Evolutionary conservation across 2,329 filamentous ascomycete genomes (phyloP), one percentile per base, ranked within the genome.

Genomic region (Alternaria viburni): DNA sequence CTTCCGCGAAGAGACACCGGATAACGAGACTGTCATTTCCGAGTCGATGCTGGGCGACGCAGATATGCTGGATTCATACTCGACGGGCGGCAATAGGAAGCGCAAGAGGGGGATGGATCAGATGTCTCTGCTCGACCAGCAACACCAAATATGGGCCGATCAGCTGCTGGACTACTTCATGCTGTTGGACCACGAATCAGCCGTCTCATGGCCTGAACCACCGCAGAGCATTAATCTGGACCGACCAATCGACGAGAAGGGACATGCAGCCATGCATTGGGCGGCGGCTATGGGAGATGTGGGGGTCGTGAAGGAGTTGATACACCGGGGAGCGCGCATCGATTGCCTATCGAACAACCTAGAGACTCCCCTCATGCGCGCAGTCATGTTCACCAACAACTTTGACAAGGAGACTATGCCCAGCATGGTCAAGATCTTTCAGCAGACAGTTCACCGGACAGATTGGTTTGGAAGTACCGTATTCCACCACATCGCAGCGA

Each of bases 221-320:
- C 96, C 96, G 0, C 84, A 89, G 32, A 91, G 93, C 77, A 97
- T 97, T 73, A 90, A 97, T 75, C 90, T 96, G 6, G 91, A 99
- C 80, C 92, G 93, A 79, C 86, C 90, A n/a, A 97, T 99, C 66
- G 96, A 99, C 77, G 91, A 93, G 46, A 93, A 97, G 73, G 90
- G 91, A 10, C 94, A 98, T 75, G 97, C 93, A 3, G 94, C 95
- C 6, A 87, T 99, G 69, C 96, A 99, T 77, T 99, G 96, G 96
- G 96, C 94, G 17, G 93, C 93, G 57, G 93, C 96, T 23, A 99
- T 99, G 95, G 96, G 96, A 62, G 96, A 98, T 70, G 85, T 97
- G 28, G 92, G 95, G 52, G 92, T 98, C 15, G 93, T 97, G 65
- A 93, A 91, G 78, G 91, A 97, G 78, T 85, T 99, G 17, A 91